phyloP scores from a whole-genome alignment of 2,329 filamentous ascomycete genomes.

The Diaporthe nobilis region DNA sequence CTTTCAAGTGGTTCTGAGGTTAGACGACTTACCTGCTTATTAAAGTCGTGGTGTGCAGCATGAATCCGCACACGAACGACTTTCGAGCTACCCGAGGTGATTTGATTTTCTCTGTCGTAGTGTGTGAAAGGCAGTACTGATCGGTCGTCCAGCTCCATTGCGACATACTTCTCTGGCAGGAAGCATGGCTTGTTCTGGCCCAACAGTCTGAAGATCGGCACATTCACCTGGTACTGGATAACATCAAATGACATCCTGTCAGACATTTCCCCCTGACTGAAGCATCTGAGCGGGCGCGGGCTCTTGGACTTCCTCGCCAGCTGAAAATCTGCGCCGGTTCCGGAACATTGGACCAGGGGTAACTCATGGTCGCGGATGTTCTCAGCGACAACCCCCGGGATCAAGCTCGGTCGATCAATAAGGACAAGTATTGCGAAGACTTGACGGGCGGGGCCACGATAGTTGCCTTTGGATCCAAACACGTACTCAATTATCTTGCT shows the following conservation, averaged over 20 bases:
- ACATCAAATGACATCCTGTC: not conserved
- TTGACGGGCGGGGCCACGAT: not conserved
- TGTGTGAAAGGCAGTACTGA: no score
- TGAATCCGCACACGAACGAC: no score
- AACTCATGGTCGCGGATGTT: not conserved
- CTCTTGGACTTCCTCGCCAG: not conserved
- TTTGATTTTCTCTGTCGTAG: no score
- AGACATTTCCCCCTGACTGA: not conserved
- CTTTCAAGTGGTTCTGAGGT: no score
- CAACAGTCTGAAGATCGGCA: not conserved
- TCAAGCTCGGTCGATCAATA: not conserved
- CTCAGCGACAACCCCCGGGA: not conserved
- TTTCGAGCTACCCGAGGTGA: no score
- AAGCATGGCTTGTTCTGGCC: no score
- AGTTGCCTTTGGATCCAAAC: not conserved
- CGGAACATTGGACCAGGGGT: not conserved
- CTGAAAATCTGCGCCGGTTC: not conserved
- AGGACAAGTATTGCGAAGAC: not conserved
- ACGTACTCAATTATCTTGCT: not conserved
- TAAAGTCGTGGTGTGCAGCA: no score
- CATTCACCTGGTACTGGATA: not conserved
- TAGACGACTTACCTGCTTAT: no score
- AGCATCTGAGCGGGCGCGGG: not conserved
- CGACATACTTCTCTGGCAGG: no score
- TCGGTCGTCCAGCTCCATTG: no score